Evolutionary conservation across 2,329 filamentous ascomycete genomes (phyloP).

Genomic region (Dichotomopilus funicola): DNA sequence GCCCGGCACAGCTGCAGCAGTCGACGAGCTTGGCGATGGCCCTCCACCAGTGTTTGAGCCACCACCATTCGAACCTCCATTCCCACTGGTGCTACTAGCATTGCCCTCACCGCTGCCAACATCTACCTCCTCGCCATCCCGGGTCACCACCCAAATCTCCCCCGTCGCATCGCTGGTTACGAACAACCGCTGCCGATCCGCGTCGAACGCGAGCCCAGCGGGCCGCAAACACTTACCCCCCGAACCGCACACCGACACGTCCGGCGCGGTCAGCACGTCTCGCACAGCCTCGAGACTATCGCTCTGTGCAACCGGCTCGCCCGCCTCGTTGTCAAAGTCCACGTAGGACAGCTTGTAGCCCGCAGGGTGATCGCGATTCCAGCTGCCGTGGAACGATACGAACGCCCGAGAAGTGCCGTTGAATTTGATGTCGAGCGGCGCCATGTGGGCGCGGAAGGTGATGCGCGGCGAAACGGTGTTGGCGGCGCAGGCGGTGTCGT

Average conservation of each 20-base stretch:
- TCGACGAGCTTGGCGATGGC: background rate
- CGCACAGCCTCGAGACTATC: constrained; percentile 42
- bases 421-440: constrained; percentile 67
- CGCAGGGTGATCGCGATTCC: constrained; percentile 39
- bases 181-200: constrained; percentile 46
- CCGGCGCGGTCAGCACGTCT: constrained; percentile 50
- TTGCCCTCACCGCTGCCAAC: constrained; percentile 5
- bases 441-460: constrained; percentile 58
- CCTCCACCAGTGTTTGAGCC: background rate
- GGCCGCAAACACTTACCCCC: constrained; percentile 56
- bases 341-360: constrained; percentile 42
- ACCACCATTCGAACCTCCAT: background rate
- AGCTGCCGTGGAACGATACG: constrained; percentile 66
- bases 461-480: constrained; percentile 47
- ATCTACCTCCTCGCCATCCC: constrained; percentile 17
- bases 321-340: constrained; percentile 32
- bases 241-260: constrained; percentile 41
- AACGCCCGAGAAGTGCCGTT: constrained; percentile 51
- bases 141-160: constrained; percentile 54
- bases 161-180: constrained; percentile 58
- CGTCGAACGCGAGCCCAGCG: constrained; percentile 49
- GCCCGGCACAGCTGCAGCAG: background rate
- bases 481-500: constrained; percentile 39
- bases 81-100: background rate
- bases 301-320: constrained; percentile 34